A percentile compares a stretch with the other conserved stretches of the same genome.
phyloP scores from a whole-genome alignment of 73 alveolate species.

The Paramecium sexaurelia region DNA sequence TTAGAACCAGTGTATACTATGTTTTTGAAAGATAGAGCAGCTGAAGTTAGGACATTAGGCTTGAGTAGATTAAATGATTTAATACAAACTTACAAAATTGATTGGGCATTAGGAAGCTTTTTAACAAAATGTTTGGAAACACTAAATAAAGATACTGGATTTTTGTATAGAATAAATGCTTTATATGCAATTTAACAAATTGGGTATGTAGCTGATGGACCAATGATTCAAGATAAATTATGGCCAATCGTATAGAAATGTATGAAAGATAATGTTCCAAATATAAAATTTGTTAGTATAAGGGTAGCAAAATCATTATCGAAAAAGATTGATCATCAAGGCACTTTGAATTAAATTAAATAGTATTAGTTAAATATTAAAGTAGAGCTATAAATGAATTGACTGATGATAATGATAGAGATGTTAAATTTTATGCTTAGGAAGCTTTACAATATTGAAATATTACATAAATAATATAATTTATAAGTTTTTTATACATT shows the following conservation, averaged over 20 bases:
- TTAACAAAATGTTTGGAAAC: slow-evolving; percentile 90
- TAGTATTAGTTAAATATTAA: background rate
- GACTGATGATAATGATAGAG: slow-evolving; percentile 82
- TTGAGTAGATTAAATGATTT: slow-evolving; percentile 85
- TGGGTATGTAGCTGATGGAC: slow-evolving; percentile 79
- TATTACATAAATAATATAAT: background rate
- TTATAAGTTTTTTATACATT: background rate
- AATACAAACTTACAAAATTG: slow-evolving; percentile 81
- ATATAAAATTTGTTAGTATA: slow-evolving; percentile 90
- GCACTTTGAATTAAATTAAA: slow-evolving; percentile 41
- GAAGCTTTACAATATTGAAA: slow-evolving; percentile 78
- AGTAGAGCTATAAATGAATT: slow-evolving; percentile 65
- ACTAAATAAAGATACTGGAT: slow-evolving; percentile 87
- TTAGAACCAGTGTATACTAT: slow-evolving; percentile 86
- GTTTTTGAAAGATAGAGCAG: slow-evolving; percentile 94
- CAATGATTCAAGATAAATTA: slow-evolving; percentile 81
- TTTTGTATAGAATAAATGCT: slow-evolving; percentile 57
- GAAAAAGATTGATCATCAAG: slow-evolving; percentile 75
- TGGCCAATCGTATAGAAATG: slow-evolving; percentile 89
- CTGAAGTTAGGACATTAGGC: slow-evolving; percentile 93
- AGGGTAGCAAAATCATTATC: slow-evolving; percentile 82
- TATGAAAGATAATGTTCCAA: slow-evolving; percentile 93
- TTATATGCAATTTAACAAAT: slow-evolving; percentile 36
- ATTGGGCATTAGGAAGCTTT: slow-evolving; percentile 90
- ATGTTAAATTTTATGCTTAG: slow-evolving; percentile 84